Evolutionary conservation across 192 early-diverging fungal genomes (phyloP), one percentile per base, ranked within the genome.

Genomic region (Rhizophagus clarus): DNA sequence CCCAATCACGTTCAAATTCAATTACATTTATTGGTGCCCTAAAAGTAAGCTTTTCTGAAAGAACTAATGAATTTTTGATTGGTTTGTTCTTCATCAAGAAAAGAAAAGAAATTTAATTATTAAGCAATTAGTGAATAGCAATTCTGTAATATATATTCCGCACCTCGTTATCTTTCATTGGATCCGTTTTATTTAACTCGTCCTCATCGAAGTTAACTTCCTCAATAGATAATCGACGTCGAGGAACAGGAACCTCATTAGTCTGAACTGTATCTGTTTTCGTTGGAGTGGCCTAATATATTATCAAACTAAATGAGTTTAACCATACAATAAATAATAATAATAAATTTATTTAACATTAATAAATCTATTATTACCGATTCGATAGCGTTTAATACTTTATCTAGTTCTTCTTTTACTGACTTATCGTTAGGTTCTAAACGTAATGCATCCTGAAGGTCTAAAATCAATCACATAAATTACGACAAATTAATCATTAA

Each of bases 1-100:
- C 91, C 92, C 93, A 95, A 69, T 93, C 90, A 9, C 91, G 83
- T 72, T 93, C 90, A 79, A 94, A 94, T 67, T 95, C 94, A 79
- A 84, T 87, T 68, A 90, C 89, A 15, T 89, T 92, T n/a, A 68
- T 84, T 14, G 92, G 91, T 29, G 77, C 56, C 6, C 37, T 32
- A 24, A 20, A 5, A 40, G 42, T 2, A 12, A 4, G 10, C 20
- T 17, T 49, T 66, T 64, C 34, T 15, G 32, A 9, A 24, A 4
- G 5, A 11, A 9, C 32, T 51, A 40, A 4, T 32, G 62, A 9
- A 51, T 28, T 68, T 29, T 64, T 28, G 73, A 11, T 60, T 22
- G 15, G 28, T 34, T 26, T 37, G 4, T 76, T 34, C 14, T n/a
- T 22, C 9, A 34, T 62, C 29, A 26, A 42, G 29, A 45, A 12